phyloP scores from a whole-genome alignment of 2,329 filamentous ascomycete species.

The Ceratocystis colombiana region DNA sequence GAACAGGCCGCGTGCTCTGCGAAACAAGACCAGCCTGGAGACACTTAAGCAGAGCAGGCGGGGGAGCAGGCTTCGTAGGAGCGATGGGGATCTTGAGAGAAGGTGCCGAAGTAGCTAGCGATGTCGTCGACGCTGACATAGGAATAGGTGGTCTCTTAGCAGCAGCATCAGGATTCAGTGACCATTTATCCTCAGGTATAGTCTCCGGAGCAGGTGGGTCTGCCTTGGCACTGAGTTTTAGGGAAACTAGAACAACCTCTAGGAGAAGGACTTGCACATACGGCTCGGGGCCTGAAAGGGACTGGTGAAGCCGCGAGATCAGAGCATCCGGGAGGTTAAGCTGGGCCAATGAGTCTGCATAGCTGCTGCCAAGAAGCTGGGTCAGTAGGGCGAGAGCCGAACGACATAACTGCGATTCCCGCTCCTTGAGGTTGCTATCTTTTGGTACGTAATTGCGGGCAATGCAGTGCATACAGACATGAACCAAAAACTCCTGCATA shows the following conservation, averaged over 20 bases:
- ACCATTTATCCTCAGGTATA: slow-evolving; percentile 38
- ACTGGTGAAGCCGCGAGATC: slow-evolving; percentile 55
- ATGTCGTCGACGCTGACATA: slow-evolving; percentile 6
- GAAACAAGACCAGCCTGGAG: slow-evolving; percentile 73
- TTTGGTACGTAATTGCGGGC: slow-evolving; percentile 35
- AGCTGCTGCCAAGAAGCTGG: slow-evolving; percentile 56
- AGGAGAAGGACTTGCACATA: slow-evolving; percentile 68
- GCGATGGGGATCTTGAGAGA: slow-evolving; percentile 7
- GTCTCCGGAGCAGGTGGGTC: slow-evolving; percentile 48
- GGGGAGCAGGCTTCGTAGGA: slow-evolving; percentile 42
- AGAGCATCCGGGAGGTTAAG: slow-evolving; percentile 60
- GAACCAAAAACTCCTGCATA: slow-evolving; percentile 58
- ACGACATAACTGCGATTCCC: slow-evolving; percentile 58
- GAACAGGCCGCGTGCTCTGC: slow-evolving; percentile 57
- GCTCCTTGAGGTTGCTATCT: slow-evolving; percentile 34
- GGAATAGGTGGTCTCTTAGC: background rate
- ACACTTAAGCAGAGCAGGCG: slow-evolving; percentile 67
- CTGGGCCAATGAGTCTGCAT: slow-evolving; percentile 47
- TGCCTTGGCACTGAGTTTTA: slow-evolving; percentile 49
- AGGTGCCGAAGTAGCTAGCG: slow-evolving; percentile 2
- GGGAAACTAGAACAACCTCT: slow-evolving; percentile 62
- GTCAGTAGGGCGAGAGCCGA: slow-evolving; percentile 60
- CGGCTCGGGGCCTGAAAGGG: slow-evolving; percentile 52
- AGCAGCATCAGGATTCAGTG: slow-evolving; percentile 8
- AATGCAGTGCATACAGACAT: slow-evolving; percentile 55